Percentiles rank a stretch among this genome's conserved stretches.
Evolutionary conservation across 345 rosid genomes (phyloP).

Genomic region (Gossypium bickii): DNA sequence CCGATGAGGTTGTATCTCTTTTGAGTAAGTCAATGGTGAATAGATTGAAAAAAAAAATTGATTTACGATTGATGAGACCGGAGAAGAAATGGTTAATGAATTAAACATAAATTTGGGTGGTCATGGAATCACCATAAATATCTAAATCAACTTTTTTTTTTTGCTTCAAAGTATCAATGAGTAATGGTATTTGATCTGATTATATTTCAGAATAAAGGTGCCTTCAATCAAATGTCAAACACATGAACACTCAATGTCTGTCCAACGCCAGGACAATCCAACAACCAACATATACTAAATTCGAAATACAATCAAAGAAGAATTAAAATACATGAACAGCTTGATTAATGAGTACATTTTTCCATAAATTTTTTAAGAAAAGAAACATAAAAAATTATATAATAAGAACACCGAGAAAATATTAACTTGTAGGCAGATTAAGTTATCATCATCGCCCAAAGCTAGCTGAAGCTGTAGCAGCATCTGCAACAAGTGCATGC

Average conservation of each 20-base stretch:
- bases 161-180: neutral
- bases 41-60: too few relatives aligned
- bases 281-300: neutral
- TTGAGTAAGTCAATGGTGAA: too few relatives aligned
- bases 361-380: neutral
- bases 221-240: neutral
- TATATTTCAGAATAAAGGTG: neutral
- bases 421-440: conserved; percentile 11
- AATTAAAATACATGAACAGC: conserved; percentile 13
- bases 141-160: too few relatives aligned
- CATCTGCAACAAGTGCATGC: conserved; percentile 16
- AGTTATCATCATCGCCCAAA: conserved; percentile 3
- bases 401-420: neutral
- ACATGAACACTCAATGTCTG: conserved; percentile 7
- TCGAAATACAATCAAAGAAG: neutral
- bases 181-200: neutral
- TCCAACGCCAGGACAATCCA: neutral
- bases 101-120: neutral
- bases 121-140: too few relatives aligned
- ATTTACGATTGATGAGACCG: neutral
- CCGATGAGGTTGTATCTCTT: too few relatives aligned
- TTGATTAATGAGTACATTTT: conserved; percentile 1
- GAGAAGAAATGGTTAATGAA: neutral
- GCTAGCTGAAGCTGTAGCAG: conserved; percentile 19
- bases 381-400: neutral